A percentile compares a stretch with the other conserved stretches of the same genome.
These are phyloP conservation scores for Stagonosporopsis rhizophila DNA, from an alignment of 2,329 filamentous ascomycete genomes.

Conservation along the genomic window DNA sequence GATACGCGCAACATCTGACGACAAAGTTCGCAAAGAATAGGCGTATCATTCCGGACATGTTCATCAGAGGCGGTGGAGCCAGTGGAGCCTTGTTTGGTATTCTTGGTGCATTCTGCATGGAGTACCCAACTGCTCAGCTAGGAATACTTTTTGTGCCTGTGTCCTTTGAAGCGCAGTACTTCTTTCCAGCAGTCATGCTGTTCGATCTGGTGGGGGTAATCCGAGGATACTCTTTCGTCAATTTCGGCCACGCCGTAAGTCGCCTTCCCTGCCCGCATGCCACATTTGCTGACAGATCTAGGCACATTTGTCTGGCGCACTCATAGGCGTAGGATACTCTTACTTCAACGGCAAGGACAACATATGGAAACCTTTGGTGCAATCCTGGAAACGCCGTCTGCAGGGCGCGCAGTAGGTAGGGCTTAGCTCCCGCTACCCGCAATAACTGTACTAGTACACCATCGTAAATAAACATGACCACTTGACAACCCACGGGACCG, in stretches of 20 bases:
- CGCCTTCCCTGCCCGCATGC: background rate
- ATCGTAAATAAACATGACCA: constrained; percentile 1
- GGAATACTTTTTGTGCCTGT: constrained; percentile 45
- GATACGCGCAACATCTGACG: constrained; percentile 40
- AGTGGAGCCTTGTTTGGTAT: constrained; percentile 45
- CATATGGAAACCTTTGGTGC: constrained; percentile 45
- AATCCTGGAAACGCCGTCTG: constrained; percentile 36
- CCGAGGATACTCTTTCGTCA: constrained; percentile 37
- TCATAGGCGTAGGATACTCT: constrained; percentile 42
- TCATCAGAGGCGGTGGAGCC: constrained; percentile 42
- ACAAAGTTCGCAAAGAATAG: constrained; percentile 34
- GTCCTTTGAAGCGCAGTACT: constrained; percentile 39
- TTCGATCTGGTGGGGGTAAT: constrained; percentile 45
- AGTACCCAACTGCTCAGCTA: constrained; percentile 39
- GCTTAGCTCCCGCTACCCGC: background rate
- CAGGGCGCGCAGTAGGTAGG: constrained; percentile 17
- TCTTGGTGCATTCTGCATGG: constrained; percentile 40
- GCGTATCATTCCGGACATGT: constrained; percentile 28
- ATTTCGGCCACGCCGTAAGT: constrained; percentile 47
- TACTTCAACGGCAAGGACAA: constrained; percentile 43
- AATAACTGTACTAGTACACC: constrained; percentile 5
- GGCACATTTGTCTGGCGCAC: constrained; percentile 44
- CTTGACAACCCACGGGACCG: background rate
- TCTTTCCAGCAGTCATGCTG: constrained; percentile 41
- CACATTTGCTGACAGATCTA: constrained; percentile 25